Evolutionary conservation across 139 green algal species (phyloP).

Genomic region (Spirogloea muscicola): DNA sequence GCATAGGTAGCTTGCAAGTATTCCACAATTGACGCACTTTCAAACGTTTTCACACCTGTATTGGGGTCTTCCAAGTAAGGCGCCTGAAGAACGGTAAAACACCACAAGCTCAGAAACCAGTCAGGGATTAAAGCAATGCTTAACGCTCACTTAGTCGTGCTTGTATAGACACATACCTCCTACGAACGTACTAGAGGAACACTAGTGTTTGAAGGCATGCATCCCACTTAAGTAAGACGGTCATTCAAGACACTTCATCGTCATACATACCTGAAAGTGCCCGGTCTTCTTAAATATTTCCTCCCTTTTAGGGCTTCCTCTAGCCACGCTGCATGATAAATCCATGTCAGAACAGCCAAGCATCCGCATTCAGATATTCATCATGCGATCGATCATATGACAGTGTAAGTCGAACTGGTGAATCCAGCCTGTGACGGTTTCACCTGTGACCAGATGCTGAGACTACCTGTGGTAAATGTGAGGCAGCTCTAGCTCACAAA

Average conservation of each 20-base stretch:
- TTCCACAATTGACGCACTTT: conserved; percentile 45
- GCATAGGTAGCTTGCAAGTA: conserved; percentile 49
- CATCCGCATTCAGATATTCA: too few species aligned
- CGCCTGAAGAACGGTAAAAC: too few species aligned
- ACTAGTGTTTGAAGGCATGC: too few species aligned
- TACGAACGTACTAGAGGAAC: conserved; percentile 8
- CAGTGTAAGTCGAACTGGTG: too few species aligned
- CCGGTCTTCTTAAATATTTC: conserved; percentile 32
- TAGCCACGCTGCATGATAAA: not conserved
- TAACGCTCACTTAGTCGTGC: not conserved
- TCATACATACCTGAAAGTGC: conserved; percentile 39
- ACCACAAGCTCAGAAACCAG: too few species aligned
- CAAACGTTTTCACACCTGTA: conserved; percentile 52
- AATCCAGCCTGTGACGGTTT: too few species aligned
- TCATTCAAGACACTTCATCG: too few species aligned
- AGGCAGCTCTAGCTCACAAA: conserved; percentile 50
- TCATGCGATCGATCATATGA: too few species aligned
- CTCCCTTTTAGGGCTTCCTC: conserved; percentile 42
- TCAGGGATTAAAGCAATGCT: too few species aligned
- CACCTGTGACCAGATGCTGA: too few species aligned
- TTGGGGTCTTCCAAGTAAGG: conserved; percentile 56
- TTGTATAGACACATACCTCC: not conserved
- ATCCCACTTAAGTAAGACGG: too few species aligned
- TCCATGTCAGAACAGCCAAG: too few species aligned
- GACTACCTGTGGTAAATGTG: conserved; percentile 43